These are phyloP conservation scores for Coniferiporia sulphurascens DNA, from an alignment of 1,284 basidiomycete genomes.

Conservation along the genomic window DNA sequence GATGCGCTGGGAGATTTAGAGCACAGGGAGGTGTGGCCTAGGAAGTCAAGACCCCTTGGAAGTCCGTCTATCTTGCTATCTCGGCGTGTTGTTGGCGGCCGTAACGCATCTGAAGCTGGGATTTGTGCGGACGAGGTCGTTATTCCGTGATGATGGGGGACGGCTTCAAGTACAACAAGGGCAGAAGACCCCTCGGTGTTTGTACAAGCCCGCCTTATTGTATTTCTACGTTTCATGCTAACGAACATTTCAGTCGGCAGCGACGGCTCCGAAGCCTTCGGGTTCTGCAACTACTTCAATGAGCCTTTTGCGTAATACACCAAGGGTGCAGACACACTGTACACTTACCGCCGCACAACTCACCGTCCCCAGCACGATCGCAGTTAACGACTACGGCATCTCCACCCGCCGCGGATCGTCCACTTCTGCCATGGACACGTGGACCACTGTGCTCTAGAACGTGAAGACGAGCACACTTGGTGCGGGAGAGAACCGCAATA, in stretches of 20 bases:
- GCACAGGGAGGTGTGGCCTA: constrained; percentile 12
- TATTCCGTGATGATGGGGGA: constrained; percentile 18
- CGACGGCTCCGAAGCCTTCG: constrained; percentile 36
- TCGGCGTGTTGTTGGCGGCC: constrained; percentile 20
- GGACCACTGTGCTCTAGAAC: constrained; percentile 35
- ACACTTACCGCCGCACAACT: constrained; percentile 38
- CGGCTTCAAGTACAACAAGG: constrained; percentile 25
- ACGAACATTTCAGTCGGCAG: constrained; percentile 40
- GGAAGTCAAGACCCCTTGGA: constrained; percentile 17
- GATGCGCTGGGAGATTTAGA: constrained; percentile 28
- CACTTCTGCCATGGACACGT: constrained; percentile 25
- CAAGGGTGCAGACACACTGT: constrained; percentile 49
- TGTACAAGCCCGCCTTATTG: constrained; percentile 32
- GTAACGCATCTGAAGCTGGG: constrained; percentile 9
- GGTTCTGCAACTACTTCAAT: constrained; percentile 22
- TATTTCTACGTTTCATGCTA: no score
- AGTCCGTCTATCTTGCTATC: constrained; percentile 19
- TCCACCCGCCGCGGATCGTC: constrained; percentile 26
- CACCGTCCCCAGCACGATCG: constrained; percentile 22
- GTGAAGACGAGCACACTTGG: constrained; percentile 36
- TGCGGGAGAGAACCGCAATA: constrained; percentile 24
- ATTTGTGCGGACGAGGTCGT: constrained; percentile 15
- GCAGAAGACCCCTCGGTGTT: constrained; percentile 53
- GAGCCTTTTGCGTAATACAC: constrained; percentile 23
- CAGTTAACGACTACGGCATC: constrained; percentile 26